Evolutionary conservation across 768 basidiomycete genomes (phyloP), one percentile per base, ranked within the genome.

Genomic region (Suillus fuscotomentosus): DNA sequence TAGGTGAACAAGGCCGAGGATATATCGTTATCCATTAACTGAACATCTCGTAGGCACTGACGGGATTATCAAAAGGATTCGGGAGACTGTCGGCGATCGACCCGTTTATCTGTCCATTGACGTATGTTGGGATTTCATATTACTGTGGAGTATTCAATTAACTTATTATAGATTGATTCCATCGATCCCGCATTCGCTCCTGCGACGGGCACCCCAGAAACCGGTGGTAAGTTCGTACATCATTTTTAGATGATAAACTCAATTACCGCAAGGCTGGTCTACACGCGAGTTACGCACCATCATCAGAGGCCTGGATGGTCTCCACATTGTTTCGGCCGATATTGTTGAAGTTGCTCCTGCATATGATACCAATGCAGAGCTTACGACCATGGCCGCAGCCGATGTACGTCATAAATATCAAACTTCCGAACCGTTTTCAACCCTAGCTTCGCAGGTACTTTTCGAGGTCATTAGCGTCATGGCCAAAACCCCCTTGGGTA

Each of bases 321-420:
- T 94, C 60, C 80, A 86, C 65, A 88, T 94, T 66, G 90, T 94
- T 54, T 91, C 88, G 43, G 90, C 88, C 10, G 92, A 94, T 72
- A 86, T 94, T 51, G 92, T 94, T 54, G 92, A 94, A 72, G 92
- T 94, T 27, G 88, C 90, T 1, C 92, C 92, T 17, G 90, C 91
- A 7, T 92, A 93, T 71, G 91, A 92, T 65, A 82, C 81, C 10
- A 86, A 86, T 63, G 87, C 85, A 15, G 87, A 88, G 69, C 77
- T 85, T 61, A 88, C 87, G 4, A 84, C 85, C 13, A 84, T 88
- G 80, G 85, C 86, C 2, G 87, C 87, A 31, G 86, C 86, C 0
- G 86, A 88, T 68, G 81, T 84, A 72, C 73, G 84, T 78, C 13
- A 50, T 63, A 36, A 24, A 15, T 67, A 34, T 60, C 48, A 39